Evolutionary conservation across 257 asterid species (phyloP).

Genomic region (Solanum piurae): DNA sequence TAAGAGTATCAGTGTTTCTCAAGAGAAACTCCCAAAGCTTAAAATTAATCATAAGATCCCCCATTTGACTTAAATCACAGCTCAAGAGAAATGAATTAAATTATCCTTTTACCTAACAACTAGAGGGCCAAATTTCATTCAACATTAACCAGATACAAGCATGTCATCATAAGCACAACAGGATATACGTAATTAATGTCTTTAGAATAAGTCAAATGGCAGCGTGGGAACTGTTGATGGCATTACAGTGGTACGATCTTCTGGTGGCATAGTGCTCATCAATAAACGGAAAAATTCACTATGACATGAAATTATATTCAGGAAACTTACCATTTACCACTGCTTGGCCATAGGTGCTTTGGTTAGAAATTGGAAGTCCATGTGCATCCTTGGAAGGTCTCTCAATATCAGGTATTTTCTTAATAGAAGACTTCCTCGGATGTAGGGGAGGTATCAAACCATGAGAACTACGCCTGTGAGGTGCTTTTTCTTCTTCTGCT

Average conservation of each 20-base stretch:
- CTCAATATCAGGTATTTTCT: constrained; percentile 28
- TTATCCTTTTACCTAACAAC: background rate
- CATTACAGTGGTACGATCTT: background rate
- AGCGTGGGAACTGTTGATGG: background rate
- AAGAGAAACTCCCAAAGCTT: background rate
- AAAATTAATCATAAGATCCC: background rate
- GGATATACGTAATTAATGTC: background rate
- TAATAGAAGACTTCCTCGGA: constrained; percentile 38
- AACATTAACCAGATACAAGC: background rate
- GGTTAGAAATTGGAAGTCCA: constrained; percentile 44
- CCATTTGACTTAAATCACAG: background rate
- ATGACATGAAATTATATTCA: background rate
- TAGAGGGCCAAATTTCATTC: background rate
- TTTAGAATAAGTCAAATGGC: background rate
- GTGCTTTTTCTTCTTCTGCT: constrained; percentile 28
- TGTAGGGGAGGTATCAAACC: constrained; percentile 53
- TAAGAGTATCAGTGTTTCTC: background rate
- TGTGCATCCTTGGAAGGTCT: constrained; percentile 45
- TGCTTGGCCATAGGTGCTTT: constrained; percentile 75
- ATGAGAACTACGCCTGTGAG: constrained; percentile 59
- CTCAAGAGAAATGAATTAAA: background rate
- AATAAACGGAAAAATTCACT: background rate
- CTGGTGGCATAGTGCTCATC: background rate
- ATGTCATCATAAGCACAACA: background rate
- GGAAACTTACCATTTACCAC: constrained; percentile 56